Base-by-base conservation (phyloP, 2,329 filamentous ascomycete genomes). In the Colletotrichum abscissum region DNA sequence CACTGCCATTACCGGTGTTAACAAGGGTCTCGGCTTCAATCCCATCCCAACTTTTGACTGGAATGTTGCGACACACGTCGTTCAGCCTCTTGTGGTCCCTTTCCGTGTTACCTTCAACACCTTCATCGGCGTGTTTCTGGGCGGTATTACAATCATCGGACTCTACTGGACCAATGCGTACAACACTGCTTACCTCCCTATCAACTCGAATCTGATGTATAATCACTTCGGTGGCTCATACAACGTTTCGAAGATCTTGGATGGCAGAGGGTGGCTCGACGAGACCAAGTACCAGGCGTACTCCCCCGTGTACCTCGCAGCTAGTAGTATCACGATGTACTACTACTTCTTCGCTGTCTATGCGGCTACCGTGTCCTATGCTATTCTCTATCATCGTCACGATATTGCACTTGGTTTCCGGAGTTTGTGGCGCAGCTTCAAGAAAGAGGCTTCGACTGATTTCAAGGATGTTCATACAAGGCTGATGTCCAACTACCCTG, bases 401-500 rank as follows among this genome's bases (percentile, higher is more conserved):
- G 83, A 85, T 63, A 82, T 86, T 16, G 76, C 68, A 26, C 77
- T 81, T 35, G 84, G 82, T 1, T 79, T 85, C 63, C 78, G 77
- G 38, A 81, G 81, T 46, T 76, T 82, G 14, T 77, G 77, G n/a
- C 35, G 65, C 19, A 82, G 78, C 60, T 79, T 79, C 7, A 80
- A 79, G 76, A 77, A 77, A 63, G 66, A 72, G 9, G 65, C 77
- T 0, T 65, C 67, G n/a, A 75, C 80, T 22, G 67, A 78, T 9
- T 75, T 64, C 4, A 75, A 78, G 24, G 84, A 86, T 73, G 79
- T 86, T 2, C 87, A 88, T 77, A 84, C 84, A 69, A 81, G 84
- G 2, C 81, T 88, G 24, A 88, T 89, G 86, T 77, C 79, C 12
- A 76, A 76, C 1, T 88, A 89, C 74, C 81, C 80, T 4, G 86